These are phyloP conservation scores for Trametes hirsuta DNA, from an alignment of 1,284 basidiomycete genomes.

Conservation along the genomic window DNA sequence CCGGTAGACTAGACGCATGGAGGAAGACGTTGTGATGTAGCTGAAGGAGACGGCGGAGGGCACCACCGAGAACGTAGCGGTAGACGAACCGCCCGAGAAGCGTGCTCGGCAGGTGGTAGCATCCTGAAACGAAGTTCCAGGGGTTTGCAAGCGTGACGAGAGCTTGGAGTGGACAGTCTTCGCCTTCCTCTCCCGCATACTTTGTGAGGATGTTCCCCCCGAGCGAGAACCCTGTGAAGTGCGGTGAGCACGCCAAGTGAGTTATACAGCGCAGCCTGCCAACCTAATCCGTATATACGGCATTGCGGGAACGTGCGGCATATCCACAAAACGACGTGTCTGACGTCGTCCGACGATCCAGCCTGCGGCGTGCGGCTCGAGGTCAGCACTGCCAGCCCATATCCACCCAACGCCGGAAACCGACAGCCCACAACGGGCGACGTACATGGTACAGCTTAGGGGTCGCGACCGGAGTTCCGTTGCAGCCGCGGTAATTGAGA, in stretches of 20 bases:
- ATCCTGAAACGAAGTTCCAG: conserved; percentile 32
- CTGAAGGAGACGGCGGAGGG: conserved; percentile 27
- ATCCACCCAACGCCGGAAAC: too few species aligned
- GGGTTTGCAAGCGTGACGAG: conserved; percentile 31
- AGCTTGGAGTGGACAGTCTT: conserved; percentile 29
- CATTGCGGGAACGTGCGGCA: conserved; percentile 30
- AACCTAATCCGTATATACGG: conserved; percentile 30
- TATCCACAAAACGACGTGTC: conserved; percentile 32
- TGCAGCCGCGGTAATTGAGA: conserved; percentile 36
- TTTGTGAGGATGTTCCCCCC: conserved; percentile 34
- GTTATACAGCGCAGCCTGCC: background rate
- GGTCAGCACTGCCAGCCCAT: background rate
- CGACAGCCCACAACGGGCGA: background rate
- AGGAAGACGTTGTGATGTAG: conserved; percentile 26
- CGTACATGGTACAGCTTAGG: conserved; percentile 35
- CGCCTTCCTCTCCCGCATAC: conserved; percentile 34
- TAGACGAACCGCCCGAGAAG: conserved; percentile 28
- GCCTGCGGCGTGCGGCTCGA: conserved; percentile 21
- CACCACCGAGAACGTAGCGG: conserved; percentile 29
- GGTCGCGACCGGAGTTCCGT: conserved; percentile 31
- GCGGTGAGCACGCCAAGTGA: background rate
- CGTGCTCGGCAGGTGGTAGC: conserved; percentile 24
- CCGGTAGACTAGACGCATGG: conserved; percentile 9
- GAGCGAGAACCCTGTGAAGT: conserved; percentile 31
- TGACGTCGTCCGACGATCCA: conserved; percentile 34